These are phyloP conservation scores for Globisporangium recalcitrans DNA, from an alignment of 352 stramenopile species.

Conservation along the genomic window DNA sequence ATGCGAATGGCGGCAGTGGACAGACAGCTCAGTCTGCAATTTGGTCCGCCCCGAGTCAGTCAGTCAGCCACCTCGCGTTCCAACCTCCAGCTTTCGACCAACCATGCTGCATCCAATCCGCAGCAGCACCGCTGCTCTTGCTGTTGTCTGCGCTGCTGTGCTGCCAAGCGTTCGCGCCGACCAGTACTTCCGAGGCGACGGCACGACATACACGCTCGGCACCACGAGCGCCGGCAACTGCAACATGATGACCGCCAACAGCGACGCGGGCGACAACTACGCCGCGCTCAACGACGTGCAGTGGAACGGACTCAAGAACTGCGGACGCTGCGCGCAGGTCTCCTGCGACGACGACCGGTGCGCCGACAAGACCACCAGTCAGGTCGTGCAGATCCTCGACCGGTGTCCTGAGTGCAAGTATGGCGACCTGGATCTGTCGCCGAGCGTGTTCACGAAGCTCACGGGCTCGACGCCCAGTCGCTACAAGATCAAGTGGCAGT, in stretches of 20 bases:
- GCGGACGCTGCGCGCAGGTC: slow-evolving; percentile 42
- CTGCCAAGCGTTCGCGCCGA: not conserved
- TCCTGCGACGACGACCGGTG: slow-evolving; percentile 55
- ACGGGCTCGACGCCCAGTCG: slow-evolving; percentile 53
- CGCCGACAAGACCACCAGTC: slow-evolving; percentile 34
- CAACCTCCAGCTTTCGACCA: not conserved
- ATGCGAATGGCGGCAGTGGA: not conserved
- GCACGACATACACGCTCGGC: slow-evolving; percentile 41
- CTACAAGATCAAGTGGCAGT: slow-evolving; percentile 53
- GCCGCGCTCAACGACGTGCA: slow-evolving; percentile 44
- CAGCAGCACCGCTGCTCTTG: slow-evolving; percentile 2
- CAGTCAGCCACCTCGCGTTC: too few relatives aligned
- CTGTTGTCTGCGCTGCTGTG: not conserved
- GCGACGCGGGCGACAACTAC: slow-evolving; percentile 32
- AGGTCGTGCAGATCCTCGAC: slow-evolving; percentile 67
- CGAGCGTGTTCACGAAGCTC: slow-evolving; percentile 59
- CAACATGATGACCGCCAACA: slow-evolving; percentile 39
- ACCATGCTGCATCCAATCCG: not conserved
- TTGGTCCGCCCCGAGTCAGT: not conserved
- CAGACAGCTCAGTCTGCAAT: not conserved
- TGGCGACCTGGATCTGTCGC: slow-evolving; percentile 67
- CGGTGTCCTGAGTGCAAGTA: slow-evolving; percentile 64
- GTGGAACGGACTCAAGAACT: slow-evolving; percentile 32
- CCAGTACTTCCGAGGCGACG: slow-evolving; percentile 30
- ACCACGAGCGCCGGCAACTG: slow-evolving; percentile 36